These are phyloP conservation scores for Amauroascus niger DNA, from an alignment of 2,329 filamentous ascomycete genomes.

Conservation along the genomic window DNA sequence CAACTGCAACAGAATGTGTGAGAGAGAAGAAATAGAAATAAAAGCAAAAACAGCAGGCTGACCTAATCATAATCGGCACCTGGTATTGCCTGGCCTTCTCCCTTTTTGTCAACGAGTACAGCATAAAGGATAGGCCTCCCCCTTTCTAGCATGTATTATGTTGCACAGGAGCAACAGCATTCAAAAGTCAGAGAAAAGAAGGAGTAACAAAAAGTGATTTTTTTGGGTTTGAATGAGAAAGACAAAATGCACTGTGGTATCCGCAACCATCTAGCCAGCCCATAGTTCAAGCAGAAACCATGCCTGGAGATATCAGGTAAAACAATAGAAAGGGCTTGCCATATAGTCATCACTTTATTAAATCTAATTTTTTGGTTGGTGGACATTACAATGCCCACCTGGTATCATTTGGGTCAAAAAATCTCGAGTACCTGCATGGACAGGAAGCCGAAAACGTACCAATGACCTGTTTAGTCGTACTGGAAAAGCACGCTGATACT, in stretches of 20 bases:
- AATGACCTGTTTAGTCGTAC: slow-evolving; percentile 50
- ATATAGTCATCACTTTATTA: not conserved
- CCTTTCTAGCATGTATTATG: slow-evolving; percentile 4
- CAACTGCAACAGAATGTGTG: not conserved
- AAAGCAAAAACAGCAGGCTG: not conserved
- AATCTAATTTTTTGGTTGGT: not conserved
- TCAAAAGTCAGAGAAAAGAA: not conserved
- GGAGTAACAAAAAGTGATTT: not conserved
- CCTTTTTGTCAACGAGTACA: not conserved
- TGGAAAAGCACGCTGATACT: slow-evolving; percentile 94
- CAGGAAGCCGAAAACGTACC: not conserved
- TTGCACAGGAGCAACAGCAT: not conserved
- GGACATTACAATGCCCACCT: not conserved
- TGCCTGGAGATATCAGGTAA: not conserved
- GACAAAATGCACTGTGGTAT: not conserved
- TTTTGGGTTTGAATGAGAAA: not conserved
- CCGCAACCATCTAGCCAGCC: slow-evolving; percentile 1
- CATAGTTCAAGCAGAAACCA: not conserved
- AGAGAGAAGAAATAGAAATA: not conserved
- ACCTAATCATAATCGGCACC: not conserved
- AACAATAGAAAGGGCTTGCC: not conserved
- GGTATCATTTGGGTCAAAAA: not conserved
- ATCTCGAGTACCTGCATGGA: not conserved
- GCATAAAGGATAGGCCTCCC: not conserved
- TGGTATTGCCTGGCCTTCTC: not conserved